Evolutionary conservation across 2,329 filamentous ascomycete species (phyloP), one percentile per base, ranked within the genome.

Genomic region (Penicillium fuscoglaucum): DNA sequence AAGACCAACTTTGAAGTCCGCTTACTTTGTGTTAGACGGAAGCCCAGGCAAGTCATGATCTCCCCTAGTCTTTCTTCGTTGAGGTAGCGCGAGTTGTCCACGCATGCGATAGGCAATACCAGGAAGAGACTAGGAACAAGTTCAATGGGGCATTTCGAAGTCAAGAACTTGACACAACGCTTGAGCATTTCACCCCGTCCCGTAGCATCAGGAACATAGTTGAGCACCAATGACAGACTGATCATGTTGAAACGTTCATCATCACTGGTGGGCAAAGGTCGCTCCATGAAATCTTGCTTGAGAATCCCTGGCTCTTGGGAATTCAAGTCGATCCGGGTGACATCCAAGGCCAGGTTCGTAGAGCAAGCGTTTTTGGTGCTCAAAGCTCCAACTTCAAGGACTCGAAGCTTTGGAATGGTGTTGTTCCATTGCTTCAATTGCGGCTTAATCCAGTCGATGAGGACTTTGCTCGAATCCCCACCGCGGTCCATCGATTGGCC

Each of bases 241-340:
- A 99, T 88, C 52, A 98, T 85, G 72, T 99, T 91, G 72, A 98
- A 98, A 24, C 80, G 80, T 41, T 92, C 87, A 6, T 83, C 79
- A 24, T 82, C 71, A 8, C 65, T 73, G 6, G 52, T 33, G 0
- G 93, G 93, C 3, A 93, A 74, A 0, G 92, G 90, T 28, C 92
- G 83, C 65, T 91, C 79, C 93, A 99, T 96, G 70, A 99, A 98
- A 74, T 99, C 91, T 72, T 97, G 91, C 74, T 96, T 87, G 57
- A 87, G 72, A 64, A 99, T 99, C 2, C 73, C 75, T 1, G 88
- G 81, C 47, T 87, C 88, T 70, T 96, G 91, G 59, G 92, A 95
- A 75, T 96, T 90, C 56, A 99, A 79, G 71, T 99, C 95, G 72
- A 99, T 97, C 63, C 92, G 85, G 61, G 87, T 84, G 67, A 96